These are phyloP conservation scores for Cryphonectria parasitica DNA, from an alignment of 2,329 filamentous ascomycete species.

Conservation along the genomic window DNA sequence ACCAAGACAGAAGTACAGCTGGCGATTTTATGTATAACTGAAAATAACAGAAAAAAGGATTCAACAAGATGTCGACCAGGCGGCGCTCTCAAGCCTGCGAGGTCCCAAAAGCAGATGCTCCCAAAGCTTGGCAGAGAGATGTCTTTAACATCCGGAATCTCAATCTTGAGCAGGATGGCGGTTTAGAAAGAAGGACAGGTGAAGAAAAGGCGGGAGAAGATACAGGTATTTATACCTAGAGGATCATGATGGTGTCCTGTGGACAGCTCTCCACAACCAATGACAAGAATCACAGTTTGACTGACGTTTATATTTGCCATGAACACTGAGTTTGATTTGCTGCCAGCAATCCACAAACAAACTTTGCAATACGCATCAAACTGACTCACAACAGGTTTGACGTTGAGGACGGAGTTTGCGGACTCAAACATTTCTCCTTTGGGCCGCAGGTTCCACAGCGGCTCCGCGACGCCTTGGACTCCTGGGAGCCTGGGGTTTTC, in stretches of 20 bases:
- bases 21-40: neutral
- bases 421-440: neutral
- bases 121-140: neutral
- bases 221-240: neutral
- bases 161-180: neutral
- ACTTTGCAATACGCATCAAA: neutral
- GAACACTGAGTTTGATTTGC: neutral
- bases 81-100: neutral
- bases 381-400: neutral
- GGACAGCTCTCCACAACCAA: neutral
- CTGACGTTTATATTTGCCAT: neutral
- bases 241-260: neutral
- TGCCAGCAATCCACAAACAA: neutral
- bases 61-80: neutral
- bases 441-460: neutral
- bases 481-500: neutral
- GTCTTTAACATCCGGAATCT: neutral
- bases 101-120: neutral
- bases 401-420: constrained; percentile 2
- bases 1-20: neutral
- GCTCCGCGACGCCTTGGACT: neutral
- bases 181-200: neutral
- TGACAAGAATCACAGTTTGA: neutral
- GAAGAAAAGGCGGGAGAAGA: neutral
- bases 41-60: neutral